Evolutionary conservation across 2,329 filamentous ascomycete species (phyloP).

Genomic region (Triangularia setosa): DNA sequence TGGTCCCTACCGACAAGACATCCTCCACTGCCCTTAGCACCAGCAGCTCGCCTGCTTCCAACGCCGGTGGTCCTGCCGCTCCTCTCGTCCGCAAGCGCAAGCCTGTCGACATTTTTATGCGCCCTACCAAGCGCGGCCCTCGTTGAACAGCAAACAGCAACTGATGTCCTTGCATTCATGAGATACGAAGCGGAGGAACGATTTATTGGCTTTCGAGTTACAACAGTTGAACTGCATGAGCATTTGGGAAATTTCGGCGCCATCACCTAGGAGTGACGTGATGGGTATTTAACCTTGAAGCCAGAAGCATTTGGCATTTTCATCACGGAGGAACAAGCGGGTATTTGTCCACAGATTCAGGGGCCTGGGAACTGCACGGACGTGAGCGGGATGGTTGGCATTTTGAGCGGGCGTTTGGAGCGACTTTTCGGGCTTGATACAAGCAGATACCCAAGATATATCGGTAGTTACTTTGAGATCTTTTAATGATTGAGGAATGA

Average conservation of each 20-base stretch:
- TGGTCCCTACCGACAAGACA: background rate
- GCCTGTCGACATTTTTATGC: slow-evolving; percentile 47
- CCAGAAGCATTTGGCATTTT: too few species aligned
- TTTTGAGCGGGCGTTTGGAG: background rate
- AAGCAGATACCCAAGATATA: background rate
- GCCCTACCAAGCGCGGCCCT: slow-evolving; percentile 37
- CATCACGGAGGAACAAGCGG: too few species aligned
- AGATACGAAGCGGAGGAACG: too few species aligned
- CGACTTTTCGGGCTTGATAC: background rate
- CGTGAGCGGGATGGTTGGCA: background rate
- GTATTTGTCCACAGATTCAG: too few species aligned
- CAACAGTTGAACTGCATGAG: too few species aligned
- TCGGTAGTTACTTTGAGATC: background rate
- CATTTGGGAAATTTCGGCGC: too few species aligned
- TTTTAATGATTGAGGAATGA: background rate
- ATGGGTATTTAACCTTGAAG: too few species aligned
- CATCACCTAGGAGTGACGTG: too few species aligned
- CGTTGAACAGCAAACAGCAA: slow-evolving; percentile 19
- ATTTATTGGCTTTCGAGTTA: too few species aligned
- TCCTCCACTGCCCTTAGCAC: too few species aligned
- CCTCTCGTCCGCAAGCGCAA: slow-evolving; percentile 39
- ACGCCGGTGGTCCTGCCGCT: background rate
- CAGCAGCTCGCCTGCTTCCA: background rate
- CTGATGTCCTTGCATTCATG: too few species aligned
- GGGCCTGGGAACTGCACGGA: background rate